A percentile compares a stretch with the other conserved stretches of the same genome.
Conservation (phyloP, 2,329 filamentous ascomycete genomes). For the Drechmeria coniospora region DNA sequence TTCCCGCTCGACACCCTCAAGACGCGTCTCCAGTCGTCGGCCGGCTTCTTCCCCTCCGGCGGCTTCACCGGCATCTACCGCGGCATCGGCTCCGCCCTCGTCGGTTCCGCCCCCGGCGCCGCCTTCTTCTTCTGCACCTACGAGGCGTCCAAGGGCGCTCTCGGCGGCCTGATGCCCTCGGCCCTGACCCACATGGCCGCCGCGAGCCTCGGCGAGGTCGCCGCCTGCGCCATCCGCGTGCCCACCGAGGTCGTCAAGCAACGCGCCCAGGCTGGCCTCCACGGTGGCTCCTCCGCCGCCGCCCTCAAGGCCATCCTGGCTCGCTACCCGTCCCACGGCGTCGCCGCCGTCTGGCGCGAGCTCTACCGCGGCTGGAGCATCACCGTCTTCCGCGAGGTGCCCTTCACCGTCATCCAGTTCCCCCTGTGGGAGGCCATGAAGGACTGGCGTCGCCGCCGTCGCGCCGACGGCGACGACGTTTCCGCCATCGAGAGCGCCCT, state of each 20-base stretch:
- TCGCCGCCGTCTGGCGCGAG: constrained; percentile 56
- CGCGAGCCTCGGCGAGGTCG: constrained; percentile 73
- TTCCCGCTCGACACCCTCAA: constrained; percentile 98
- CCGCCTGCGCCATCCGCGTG: constrained; percentile 81
- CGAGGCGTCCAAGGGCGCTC: constrained; percentile 52
- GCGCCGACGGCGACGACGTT: constrained; percentile 26
- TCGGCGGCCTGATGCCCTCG: constrained; percentile 19
- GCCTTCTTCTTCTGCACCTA: constrained; percentile 97
- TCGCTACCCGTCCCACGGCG: constrained; percentile 24
- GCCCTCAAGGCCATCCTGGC: constrained; percentile 57
- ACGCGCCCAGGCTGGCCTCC: constrained; percentile 75
- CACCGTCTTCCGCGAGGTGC: constrained; percentile 89
- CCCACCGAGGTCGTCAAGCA: constrained; percentile 97
- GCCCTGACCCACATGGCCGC: constrained; percentile 62
- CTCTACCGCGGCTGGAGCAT: constrained; percentile 86
- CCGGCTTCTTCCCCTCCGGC: constrained; percentile 65
- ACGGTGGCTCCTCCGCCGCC: constrained; percentile 51
- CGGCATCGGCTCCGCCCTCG: constrained; percentile 74
- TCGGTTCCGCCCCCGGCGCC: constrained; percentile 84
- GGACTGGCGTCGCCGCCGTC: constrained; percentile 39
- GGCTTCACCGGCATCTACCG: constrained; percentile 88
- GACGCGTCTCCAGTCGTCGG: constrained; percentile 78
- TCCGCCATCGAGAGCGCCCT: constrained; percentile 66
- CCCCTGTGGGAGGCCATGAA: constrained; percentile 94
- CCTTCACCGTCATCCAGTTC: constrained; percentile 95